phyloP scores from a whole-genome alignment of 1,284 basidiomycete genomes.

The Volvariella surrecta region DNA sequence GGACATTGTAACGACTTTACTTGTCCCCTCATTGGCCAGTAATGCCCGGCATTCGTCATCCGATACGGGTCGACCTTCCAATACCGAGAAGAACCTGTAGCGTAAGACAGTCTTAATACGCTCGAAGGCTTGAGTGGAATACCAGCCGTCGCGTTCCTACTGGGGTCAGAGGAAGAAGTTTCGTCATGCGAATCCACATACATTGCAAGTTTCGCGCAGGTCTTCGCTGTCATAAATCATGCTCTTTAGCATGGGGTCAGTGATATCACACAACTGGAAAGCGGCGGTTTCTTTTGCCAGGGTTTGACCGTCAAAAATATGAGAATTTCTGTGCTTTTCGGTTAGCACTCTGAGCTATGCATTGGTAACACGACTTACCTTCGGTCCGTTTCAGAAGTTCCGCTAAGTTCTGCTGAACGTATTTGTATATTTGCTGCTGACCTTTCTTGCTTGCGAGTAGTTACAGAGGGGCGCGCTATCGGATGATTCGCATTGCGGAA shows the following conservation, averaged over 20 bases:
- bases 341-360: constrained; percentile 2
- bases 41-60: constrained; percentile 66
- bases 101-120: constrained; percentile 80
- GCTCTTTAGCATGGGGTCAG: constrained; percentile 71
- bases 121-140: constrained; percentile 63
- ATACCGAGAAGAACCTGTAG: constrained; percentile 79
- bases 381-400: constrained; percentile 30
- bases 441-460: constrained; percentile 56
- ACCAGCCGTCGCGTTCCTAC: constrained; percentile 84
- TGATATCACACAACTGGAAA: constrained; percentile 90
- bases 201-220: constrained; percentile 63
- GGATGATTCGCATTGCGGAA: constrained; percentile 79
- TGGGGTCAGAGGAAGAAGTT: neutral
- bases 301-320: constrained; percentile 84
- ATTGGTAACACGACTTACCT: constrained; percentile 17
- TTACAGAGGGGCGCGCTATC: constrained; percentile 62
- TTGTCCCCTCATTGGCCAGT: constrained; percentile 40
- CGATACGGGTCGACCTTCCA: constrained; percentile 63
- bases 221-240: constrained; percentile 72
- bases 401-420: constrained; percentile 29
- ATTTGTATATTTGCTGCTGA: constrained; percentile 26
- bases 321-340: constrained; percentile 42
- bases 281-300: constrained; percentile 79
- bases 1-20: constrained; percentile 29
- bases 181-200: constrained; percentile 28